A percentile compares a stretch with the other conserved stretches of the same genome.
These are phyloP conservation scores for Testicularia cyperi DNA, from an alignment of 1,284 basidiomycete species.

Conservation along the genomic window DNA sequence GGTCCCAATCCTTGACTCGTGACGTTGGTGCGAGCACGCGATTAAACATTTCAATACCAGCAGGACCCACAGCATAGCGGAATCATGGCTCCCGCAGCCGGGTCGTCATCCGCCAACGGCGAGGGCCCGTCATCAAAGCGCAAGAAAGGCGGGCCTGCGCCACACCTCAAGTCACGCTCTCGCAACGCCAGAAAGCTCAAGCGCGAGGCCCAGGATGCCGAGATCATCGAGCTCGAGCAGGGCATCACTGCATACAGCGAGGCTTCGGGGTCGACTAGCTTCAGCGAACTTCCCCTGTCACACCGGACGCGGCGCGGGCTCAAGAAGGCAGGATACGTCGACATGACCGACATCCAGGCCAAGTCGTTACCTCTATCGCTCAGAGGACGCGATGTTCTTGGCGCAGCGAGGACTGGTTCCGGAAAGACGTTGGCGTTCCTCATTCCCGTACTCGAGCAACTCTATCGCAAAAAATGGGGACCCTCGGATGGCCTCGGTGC, in stretches of 20 bases:
- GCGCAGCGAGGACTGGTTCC: conserved; percentile 76
- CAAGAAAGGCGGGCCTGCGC: conserved; percentile 21
- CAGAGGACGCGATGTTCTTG: conserved; percentile 64
- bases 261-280: conserved; percentile 23
- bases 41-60: too few species aligned
- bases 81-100: too few species aligned
- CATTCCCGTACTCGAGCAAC: conserved; percentile 73
- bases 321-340: conserved; percentile 49
- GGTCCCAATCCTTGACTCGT: too few species aligned
- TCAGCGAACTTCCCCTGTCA: conserved; percentile 52
- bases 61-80: too few species aligned
- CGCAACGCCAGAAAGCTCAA: conserved; percentile 46
- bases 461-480: conserved; percentile 76
- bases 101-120: too few species aligned
- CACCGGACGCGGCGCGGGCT: conserved; percentile 46
- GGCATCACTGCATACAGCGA: conserved; percentile 18
- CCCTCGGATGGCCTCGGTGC: conserved; percentile 84
- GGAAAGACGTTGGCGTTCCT: conserved; percentile 83
- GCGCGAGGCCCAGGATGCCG: conserved; percentile 42
- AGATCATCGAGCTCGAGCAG: conserved; percentile 44
- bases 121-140: too few species aligned
- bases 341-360: conserved; percentile 57
- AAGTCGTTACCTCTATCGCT: conserved; percentile 50
- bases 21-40: too few species aligned
- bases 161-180: conserved; percentile 39